Percentiles rank a stretch among this genome's conserved stretches.
These are phyloP conservation scores for Laburnicola sp. DNA, from an alignment of 2,329 filamentous ascomycete genomes.

Conservation along the genomic window DNA sequence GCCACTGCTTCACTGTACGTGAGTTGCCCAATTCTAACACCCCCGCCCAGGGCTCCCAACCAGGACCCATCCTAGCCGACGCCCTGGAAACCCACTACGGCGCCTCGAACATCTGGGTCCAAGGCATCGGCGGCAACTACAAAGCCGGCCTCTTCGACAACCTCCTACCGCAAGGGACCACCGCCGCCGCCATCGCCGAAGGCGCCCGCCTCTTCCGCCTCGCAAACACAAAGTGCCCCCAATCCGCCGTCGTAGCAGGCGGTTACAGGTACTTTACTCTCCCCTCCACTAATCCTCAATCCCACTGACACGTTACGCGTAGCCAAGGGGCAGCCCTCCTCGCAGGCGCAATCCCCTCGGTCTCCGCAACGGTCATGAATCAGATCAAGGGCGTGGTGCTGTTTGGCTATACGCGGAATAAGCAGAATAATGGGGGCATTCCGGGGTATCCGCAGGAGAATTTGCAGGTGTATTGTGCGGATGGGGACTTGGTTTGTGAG, in stretches of 20 bases:
- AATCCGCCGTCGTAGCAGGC: slow-evolving; percentile 44
- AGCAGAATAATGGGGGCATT: slow-evolving; percentile 43
- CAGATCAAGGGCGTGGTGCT: slow-evolving; percentile 45
- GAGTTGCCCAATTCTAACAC: background rate
- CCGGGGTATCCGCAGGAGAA: slow-evolving; percentile 37
- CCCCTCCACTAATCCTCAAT: background rate
- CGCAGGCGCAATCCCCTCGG: slow-evolving; percentile 37
- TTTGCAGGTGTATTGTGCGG: slow-evolving; percentile 43
- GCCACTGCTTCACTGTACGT: background rate
- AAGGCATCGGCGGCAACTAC: slow-evolving; percentile 44
- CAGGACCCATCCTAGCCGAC: slow-evolving; percentile 25
- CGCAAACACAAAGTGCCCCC: slow-evolving; percentile 45
- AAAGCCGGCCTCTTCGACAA: slow-evolving; percentile 41
- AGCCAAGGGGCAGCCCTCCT: slow-evolving; percentile 48
- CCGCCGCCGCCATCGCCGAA: slow-evolving; percentile 36
- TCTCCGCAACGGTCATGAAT: slow-evolving; percentile 28
- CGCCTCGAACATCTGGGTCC: slow-evolving; percentile 29
- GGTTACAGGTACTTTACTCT: slow-evolving; percentile 46
- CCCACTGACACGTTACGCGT: background rate
- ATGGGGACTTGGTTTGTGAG: slow-evolving; percentile 40
- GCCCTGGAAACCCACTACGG: slow-evolving; percentile 29
- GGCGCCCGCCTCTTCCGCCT: slow-evolving; percentile 42
- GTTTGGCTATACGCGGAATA: slow-evolving; percentile 48
- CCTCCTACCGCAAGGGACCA: slow-evolving; percentile 36
- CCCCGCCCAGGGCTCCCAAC: slow-evolving; percentile 19